A percentile compares a stretch with the other conserved stretches of the same genome.
Evolutionary conservation across 495 filamentous ascomycete genomes (phyloP).

Genomic region (Terfezia claveryi): DNA sequence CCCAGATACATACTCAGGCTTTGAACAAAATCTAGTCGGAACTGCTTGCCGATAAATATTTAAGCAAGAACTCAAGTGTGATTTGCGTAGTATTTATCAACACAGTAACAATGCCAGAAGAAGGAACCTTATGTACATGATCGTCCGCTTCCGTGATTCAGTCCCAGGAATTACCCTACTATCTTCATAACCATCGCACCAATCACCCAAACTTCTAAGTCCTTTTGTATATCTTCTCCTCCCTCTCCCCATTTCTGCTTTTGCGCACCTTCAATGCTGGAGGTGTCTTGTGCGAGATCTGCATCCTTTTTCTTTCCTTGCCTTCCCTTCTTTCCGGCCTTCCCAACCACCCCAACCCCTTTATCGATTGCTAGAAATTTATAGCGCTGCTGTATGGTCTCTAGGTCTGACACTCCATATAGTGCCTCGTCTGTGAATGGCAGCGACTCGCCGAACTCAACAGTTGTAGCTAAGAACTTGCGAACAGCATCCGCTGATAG

Average conservation of each 20-base stretch:
- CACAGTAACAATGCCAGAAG: too few relatives aligned
- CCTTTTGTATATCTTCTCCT: slow-evolving; percentile 21
- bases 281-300: slow-evolving; percentile 36
- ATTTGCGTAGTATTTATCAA: too few relatives aligned
- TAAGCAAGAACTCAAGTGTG: too few relatives aligned
- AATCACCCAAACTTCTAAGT: slow-evolving; percentile 39
- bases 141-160: too few relatives aligned
- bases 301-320: slow-evolving; percentile 5
- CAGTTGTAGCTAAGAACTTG: neutral
- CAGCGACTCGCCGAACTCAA: neutral
- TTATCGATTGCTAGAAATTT: neutral
- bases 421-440: slow-evolving; percentile 34
- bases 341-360: neutral
- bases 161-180: slow-evolving; percentile 14
- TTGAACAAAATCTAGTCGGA: too few relatives aligned
- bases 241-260: slow-evolving; percentile 11
- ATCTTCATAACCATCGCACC: slow-evolving; percentile 55
- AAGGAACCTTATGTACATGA: too few relatives aligned
- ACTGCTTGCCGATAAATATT: too few relatives aligned
- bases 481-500: neutral
- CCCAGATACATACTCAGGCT: too few relatives aligned
- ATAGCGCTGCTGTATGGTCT: neutral
- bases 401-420: neutral
- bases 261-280: slow-evolving; percentile 26
- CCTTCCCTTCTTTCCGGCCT: neutral